Evolutionary conservation across 495 filamentous ascomycete genomes (phyloP).

Genomic region (Neurospora pannonica): DNA sequence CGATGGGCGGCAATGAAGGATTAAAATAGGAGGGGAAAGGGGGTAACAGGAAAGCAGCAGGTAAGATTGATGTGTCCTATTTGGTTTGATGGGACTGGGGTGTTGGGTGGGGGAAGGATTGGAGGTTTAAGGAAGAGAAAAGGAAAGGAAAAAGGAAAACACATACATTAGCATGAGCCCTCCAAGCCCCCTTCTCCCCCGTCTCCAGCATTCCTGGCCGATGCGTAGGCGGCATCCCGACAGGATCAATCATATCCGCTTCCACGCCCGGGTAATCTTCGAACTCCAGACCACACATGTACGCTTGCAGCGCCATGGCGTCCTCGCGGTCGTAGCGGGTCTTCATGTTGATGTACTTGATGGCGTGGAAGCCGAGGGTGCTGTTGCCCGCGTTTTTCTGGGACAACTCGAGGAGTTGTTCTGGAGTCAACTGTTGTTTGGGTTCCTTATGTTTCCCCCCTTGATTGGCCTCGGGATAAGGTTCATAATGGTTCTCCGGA

Average conservation of each 20-base stretch:
- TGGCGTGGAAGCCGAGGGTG: constrained; percentile 13
- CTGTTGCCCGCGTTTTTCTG: constrained; percentile 10
- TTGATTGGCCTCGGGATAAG: not conserved
- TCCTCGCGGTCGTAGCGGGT: constrained; percentile 15
- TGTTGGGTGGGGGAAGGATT: too few species aligned
- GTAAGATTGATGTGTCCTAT: too few species aligned
- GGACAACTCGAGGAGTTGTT: not conserved
- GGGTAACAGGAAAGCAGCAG: too few species aligned
- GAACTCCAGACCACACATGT: constrained; percentile 10
- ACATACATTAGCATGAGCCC: constrained; percentile 13
- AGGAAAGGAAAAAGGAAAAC: not conserved
- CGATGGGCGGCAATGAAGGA: too few species aligned
- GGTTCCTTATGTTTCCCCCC: too few species aligned
- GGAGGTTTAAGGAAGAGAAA: not conserved
- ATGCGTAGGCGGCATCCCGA: constrained; percentile 16
- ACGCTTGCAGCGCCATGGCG: constrained; percentile 13
- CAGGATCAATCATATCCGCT: constrained; percentile 12
- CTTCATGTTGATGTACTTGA: constrained; percentile 16
- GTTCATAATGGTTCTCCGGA: not conserved
- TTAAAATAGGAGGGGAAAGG: too few species aligned
- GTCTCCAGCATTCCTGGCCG: constrained; percentile 4
- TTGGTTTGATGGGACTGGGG: too few species aligned
- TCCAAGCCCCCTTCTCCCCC: constrained; percentile 13
- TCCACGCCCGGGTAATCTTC: constrained; percentile 12
- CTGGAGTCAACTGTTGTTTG: not conserved